Base-by-base conservation (phyloP, 768 basidiomycete genomes). In the Multifurca ochricompacta region DNA sequence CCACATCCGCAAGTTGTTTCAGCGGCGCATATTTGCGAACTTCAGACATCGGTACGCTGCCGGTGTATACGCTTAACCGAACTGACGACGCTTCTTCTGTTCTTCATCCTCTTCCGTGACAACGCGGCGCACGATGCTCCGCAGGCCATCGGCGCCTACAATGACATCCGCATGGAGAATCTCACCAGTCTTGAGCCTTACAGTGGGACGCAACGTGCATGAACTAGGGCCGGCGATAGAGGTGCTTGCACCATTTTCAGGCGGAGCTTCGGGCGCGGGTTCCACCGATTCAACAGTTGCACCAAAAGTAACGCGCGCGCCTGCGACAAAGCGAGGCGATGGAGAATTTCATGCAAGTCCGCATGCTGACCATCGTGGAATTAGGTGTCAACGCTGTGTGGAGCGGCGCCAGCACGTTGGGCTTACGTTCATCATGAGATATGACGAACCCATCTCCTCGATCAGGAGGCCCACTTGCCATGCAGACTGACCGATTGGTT, bases 91-190 rank as follows among this genome's bases (percentile, higher is more conserved):
- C 54, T 23, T 58, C 48, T 1, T n/a, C n/a, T 35, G 35, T 11
- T 61, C 65, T 70, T 48, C 39, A 11, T 73, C 71, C 0, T 67
- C 68, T 0, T 71, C 73, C 11, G 63, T 53, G 16, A 67, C 63
- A 4, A 48, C 55, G 41, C 59, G 37, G 27, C 66, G 54, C 14
- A 60, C 41, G 23, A 63, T 50, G 37, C 59, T 59, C 36, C 64
- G 55, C 19, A 51, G 61, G 32, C 65, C 65, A 53, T 66, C 64
- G 18, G 65, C 65, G 23, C 64, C 66, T 23, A 67, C 48, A 32
- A 67, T 55, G n/a, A 67, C 47, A 41, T 67, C 66, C 25, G 63
- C 63, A 13, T 60, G 27, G 34, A 67, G 47, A 19, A 63, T 52
- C 35, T 64, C 61, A 35, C 66, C 66, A 11, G 51, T 42, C 32